A percentile compares a stretch with the other conserved stretches of the same genome.
These are phyloP conservation scores for Viola odorata DNA, from an alignment of 345 rosid genomes.

Conservation along the genomic window DNA sequence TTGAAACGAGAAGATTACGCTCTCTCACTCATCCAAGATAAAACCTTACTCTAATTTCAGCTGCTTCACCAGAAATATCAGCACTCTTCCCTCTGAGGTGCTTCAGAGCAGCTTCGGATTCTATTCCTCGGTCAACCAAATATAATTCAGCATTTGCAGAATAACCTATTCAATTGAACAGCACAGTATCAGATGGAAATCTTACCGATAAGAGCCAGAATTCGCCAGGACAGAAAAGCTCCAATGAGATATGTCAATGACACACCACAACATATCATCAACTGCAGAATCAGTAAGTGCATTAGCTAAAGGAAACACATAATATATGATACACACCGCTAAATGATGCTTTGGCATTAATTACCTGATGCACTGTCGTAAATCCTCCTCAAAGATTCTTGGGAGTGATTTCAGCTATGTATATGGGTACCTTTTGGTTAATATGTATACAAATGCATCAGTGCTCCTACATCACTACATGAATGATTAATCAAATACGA, in stretches of 20 bases:
- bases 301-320: background rate
- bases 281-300: slow-evolving; percentile 32
- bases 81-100: slow-evolving; percentile 40
- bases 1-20: background rate
- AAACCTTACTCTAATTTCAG: slow-evolving; percentile 47
- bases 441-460: background rate
- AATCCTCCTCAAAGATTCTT: slow-evolving; percentile 66
- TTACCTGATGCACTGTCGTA: slow-evolving; percentile 62
- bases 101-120: slow-evolving; percentile 44
- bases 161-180: too few relatives aligned
- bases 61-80: slow-evolving; percentile 48
- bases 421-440: slow-evolving; percentile 54
- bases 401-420: slow-evolving; percentile 84
- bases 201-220: slow-evolving; percentile 61
- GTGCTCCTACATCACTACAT: background rate
- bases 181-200: background rate
- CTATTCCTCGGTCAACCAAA: slow-evolving; percentile 34
- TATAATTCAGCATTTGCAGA: background rate
- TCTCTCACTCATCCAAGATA: background rate
- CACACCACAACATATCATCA: slow-evolving; percentile 70
- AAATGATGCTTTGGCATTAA: slow-evolving; percentile 5
- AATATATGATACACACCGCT: too few relatives aligned
- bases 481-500: slow-evolving; percentile 2
- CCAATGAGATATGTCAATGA: slow-evolving; percentile 62
- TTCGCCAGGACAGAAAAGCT: slow-evolving; percentile 57